phyloP scores from a whole-genome alignment of 2,329 filamentous ascomycete species.

The Fusarium irregulare region DNA sequence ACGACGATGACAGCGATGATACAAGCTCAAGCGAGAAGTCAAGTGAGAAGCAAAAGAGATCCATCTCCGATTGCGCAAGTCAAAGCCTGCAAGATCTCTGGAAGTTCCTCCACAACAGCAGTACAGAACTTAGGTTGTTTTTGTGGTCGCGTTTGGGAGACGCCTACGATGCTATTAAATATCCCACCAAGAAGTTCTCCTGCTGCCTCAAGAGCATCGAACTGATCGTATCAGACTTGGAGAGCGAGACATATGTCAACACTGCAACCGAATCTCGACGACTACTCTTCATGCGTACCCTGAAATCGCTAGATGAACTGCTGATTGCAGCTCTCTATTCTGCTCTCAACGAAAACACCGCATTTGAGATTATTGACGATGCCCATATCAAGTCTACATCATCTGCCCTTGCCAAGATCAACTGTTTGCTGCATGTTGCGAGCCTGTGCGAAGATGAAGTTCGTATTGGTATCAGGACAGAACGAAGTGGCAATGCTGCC shows the following conservation, averaged over 20 bases:
- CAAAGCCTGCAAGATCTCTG: slow-evolving; percentile 79
- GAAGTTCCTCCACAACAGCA: slow-evolving; percentile 84
- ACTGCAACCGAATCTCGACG: slow-evolving; percentile 73
- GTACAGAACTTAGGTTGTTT: slow-evolving; percentile 84
- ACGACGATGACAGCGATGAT: slow-evolving; percentile 14
- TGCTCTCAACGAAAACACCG: slow-evolving; percentile 72
- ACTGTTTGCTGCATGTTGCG: slow-evolving; percentile 80
- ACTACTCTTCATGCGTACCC: slow-evolving; percentile 76
- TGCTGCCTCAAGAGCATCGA: slow-evolving; percentile 89
- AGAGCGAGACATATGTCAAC: slow-evolving; percentile 71
- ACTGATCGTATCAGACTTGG: slow-evolving; percentile 74
- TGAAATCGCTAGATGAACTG: slow-evolving; percentile 83
- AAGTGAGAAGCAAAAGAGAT: slow-evolving; percentile 34
- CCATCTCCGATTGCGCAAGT: slow-evolving; percentile 64
- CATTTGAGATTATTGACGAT: slow-evolving; percentile 87
- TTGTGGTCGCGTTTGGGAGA: slow-evolving; percentile 92
- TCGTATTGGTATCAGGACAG: slow-evolving; percentile 76
- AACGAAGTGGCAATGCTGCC: slow-evolving; percentile 67
- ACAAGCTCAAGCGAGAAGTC: slow-evolving; percentile 20
- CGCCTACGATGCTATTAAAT: slow-evolving; percentile 87
- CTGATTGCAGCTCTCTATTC: slow-evolving; percentile 77
- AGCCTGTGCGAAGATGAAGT: slow-evolving; percentile 87
- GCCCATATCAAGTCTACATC: slow-evolving; percentile 80
- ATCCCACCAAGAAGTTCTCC: slow-evolving; percentile 87
- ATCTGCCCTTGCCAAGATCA: slow-evolving; percentile 75